Conservation (phyloP, 768 basidiomycete genomes). For the Candolleomyces eurysporus region DNA sequence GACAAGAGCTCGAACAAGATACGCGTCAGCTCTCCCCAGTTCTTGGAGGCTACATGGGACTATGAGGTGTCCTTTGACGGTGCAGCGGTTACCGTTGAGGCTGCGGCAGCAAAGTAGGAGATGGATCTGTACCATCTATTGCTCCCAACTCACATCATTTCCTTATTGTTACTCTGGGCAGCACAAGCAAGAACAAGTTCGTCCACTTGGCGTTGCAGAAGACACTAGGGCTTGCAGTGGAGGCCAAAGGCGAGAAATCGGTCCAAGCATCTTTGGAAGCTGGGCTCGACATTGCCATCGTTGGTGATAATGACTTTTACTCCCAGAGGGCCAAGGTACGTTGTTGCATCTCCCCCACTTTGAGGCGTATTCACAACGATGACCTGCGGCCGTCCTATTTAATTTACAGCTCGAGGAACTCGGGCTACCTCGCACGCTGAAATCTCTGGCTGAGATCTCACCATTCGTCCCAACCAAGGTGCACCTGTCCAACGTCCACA, state of each 20-base stretch:
- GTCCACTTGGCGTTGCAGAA: constrained; percentile 86
- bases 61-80: constrained; percentile 52
- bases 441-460: constrained; percentile 64
- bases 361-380: not conserved
- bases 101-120: constrained; percentile 38
- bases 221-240: constrained; percentile 65
- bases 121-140: constrained; percentile 9
- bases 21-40: constrained; percentile 87
- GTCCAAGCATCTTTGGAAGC: constrained; percentile 41
- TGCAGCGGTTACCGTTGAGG: constrained; percentile 30
- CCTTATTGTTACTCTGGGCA: constrained; percentile 19
- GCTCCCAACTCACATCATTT: constrained; percentile 7
- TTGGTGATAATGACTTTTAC: constrained; percentile 97
- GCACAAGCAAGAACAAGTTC: constrained; percentile 80
- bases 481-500: constrained; percentile 80
- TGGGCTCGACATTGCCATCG: constrained; percentile 76
- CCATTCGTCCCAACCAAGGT: constrained; percentile 77
- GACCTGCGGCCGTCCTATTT: constrained; percentile 7
- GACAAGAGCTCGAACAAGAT: constrained; percentile 42
- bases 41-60: constrained; percentile 74
- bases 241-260: constrained; percentile 47
- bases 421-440: constrained; percentile 59
- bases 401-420: constrained; percentile 56
- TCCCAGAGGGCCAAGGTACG: constrained; percentile 85
- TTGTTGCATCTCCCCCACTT: constrained; percentile 4